Evolutionary conservation across 163 green algal genomes (phyloP), one percentile per base, ranked within the genome.

Genomic region (Prototheca wickerhamii): DNA sequence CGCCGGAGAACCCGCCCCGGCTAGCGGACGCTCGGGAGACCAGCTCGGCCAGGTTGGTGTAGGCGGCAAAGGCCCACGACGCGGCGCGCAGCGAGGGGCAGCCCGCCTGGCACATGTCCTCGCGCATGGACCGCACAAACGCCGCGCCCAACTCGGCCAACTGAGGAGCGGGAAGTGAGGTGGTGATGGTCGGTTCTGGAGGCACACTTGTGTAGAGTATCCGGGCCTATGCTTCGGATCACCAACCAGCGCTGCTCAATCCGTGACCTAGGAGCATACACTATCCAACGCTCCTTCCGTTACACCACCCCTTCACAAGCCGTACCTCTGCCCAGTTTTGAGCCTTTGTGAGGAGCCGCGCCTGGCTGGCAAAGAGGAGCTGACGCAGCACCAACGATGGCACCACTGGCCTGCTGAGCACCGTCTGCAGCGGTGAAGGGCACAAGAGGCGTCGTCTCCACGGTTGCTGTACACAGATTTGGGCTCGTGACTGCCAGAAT

Each of bases 341-440:
- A 53, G 80, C 67, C 59, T 80, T 74, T 29, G 84, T 42, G 20
- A 82, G 69, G 61, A 83, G 30, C 7, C 80, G 63, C 18, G 73
- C 74, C 76, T 88, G 82, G 55, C 73, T 80, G 25, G 85, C 85
- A 68, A 92, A 92, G 31, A 92, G 76, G 64, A 83, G 84, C 71
- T 92, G 85, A 17, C 82, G 70, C 73, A 92, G 85, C 21, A 63
- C 30, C 26, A 87, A 86, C 57, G 86, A 69, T 1, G 70, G 70
- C 21, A 86, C 54, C 54, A 72, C 67, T 28, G 84, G 75, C 44
- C 85, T 68, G 15, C 60, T 44, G 20, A 71, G 63, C 23, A 79
- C 65, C 37, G 75, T 84, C 30, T 72, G 29, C 28, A 37, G 7
- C 53, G n/a, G 23, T 32, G 10, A 56, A 29, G 49, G 23, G 49